Evolutionary conservation across 31 red algal species (phyloP), one percentile per base, ranked within the genome.

Genomic region (Endocladia muricata): DNA sequence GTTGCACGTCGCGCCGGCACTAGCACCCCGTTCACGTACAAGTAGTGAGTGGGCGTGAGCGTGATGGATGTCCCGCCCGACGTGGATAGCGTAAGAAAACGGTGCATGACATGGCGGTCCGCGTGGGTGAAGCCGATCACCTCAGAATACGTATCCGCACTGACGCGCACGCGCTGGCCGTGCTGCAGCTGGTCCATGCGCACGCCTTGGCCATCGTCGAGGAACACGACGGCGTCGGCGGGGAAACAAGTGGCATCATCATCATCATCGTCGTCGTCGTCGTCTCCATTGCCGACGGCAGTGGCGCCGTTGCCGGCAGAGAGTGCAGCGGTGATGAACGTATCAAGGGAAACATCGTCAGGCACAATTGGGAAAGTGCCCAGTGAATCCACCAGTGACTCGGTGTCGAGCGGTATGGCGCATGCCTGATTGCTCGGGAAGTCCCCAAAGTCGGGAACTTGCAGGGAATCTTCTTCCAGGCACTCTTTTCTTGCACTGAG

Each of bases 181-280:
- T 64, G 34, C 3, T 51, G 21, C 7, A 84, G 40, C 1, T 51
- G 39, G 68, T 37, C 26, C 36, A 84, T 29, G n/a, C 43, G 68
- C 25, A 73, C 23, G 25, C 44, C 22, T 17, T 33, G 32, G 5
- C 80, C 80, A 38, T 73, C 60, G 8, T 28, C 28, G 4, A 84
- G 36, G 37, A 55, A 23, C 22, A 61, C 80, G 34, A 60, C 41
- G 32, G 80, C 80, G 5, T 41, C 19, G 1, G 67, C 80, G 13
- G 80, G 80, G 68, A 84, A 84, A 33, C 80, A 84, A 31, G 72
- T 77, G 3, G 49, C n/a, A 41, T 30, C 31, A 19, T 48, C 28
- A 40, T 17, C 5, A 31, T 28, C 47, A 52, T n/a, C n/a, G n/a
- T n/a, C n/a, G n/a, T n/a, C n/a, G n/a, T n/a, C n/a, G n/a, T n/a